These are phyloP conservation scores for Volvox carteri DNA, from an alignment of 163 green algal species.

Conservation along the genomic window DNA sequence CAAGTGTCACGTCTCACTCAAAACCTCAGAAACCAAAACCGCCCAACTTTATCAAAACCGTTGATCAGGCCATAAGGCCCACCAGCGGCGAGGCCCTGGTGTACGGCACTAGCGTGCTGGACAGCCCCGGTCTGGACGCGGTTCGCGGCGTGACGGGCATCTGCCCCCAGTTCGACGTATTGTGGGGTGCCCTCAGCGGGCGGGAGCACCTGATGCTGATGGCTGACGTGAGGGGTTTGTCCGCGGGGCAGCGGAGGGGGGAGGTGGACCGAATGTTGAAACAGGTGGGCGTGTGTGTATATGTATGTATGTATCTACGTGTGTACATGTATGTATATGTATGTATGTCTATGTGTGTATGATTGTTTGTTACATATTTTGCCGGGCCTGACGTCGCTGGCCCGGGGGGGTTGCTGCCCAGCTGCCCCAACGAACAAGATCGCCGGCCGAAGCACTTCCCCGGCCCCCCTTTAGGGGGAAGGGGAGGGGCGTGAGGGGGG, in stretches of 20 bases:
- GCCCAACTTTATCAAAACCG: too few species aligned
- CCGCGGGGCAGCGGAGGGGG: not conserved
- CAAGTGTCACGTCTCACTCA: too few species aligned
- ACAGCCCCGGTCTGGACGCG: slow-evolving; percentile 69
- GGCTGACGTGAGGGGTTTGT: slow-evolving; percentile 55
- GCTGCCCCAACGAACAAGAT: too few species aligned
- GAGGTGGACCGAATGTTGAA: slow-evolving; percentile 46
- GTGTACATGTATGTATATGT: too few species aligned
- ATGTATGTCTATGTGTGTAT: too few species aligned
- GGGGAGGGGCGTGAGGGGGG: too few species aligned
- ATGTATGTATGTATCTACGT: too few species aligned
- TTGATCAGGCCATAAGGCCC: slow-evolving; percentile 66
- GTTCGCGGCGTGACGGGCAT: slow-evolving; percentile 77
- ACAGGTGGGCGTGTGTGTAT: slow-evolving; percentile 33
- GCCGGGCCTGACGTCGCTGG: too few species aligned
- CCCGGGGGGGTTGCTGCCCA: too few species aligned
- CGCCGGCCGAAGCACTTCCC: too few species aligned
- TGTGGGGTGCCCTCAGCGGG: slow-evolving; percentile 83
- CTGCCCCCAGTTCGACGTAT: slow-evolving; percentile 86
- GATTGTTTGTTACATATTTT: too few species aligned
- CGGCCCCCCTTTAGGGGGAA: too few species aligned
- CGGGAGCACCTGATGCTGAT: slow-evolving; percentile 90
- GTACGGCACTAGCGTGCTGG: slow-evolving; percentile 71
- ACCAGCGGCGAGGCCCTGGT: slow-evolving; percentile 76
- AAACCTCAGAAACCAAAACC: not conserved